Base-by-base conservation (phyloP, 768 basidiomycete species). In the Rhodosporidiobolus sp. region DNA sequence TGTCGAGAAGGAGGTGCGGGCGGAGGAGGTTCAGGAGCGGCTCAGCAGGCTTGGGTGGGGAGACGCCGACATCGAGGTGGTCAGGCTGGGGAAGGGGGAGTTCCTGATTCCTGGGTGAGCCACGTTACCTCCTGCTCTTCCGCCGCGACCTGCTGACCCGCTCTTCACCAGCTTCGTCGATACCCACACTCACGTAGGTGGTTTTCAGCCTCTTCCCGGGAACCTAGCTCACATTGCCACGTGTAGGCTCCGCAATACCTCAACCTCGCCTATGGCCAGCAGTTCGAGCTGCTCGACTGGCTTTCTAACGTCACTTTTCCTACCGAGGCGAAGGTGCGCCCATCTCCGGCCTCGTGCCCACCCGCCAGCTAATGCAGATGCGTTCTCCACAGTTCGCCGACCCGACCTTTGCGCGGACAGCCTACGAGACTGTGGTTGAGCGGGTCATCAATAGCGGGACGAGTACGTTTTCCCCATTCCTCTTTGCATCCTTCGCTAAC, bases 261-360 rank as follows among this genome's bases (percentile, higher is more conserved):
- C 45, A 82, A 81, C 67, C 76, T 80, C 34, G 77, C 76, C 2
- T 76, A 74, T 19, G 94, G 94, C 14, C 88, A 90, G 70, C 86
- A 94, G 75, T 88, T 89, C 77, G 87, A 95, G 78, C 88, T 98
- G 8, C 84, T 97, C 20, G 90, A 92, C 72, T 98, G 95, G 95
- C 86, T 95, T 34, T 79, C 86, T 14, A 57, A 79, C 54, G 67
- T 91, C 67, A 96, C 94, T 5, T 98, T 95, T 80, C 95, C 95
- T 0, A 87, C 86, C 79, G 95, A 98, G 79, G 84, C 86, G 34
- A 88, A 86, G 46, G 77, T 72, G 62, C 30, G 65, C 22, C 8
- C 4, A 22, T 4, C 28, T 45, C 12, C 22, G 38, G 4, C 56
- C 55, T 20, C 3, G 24, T 20, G 32, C 22, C 1, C 19, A 2